Evolutionary conservation across 192 early-diverging fungal genomes (phyloP).

Genomic region (Diversispora epigaea): DNA sequence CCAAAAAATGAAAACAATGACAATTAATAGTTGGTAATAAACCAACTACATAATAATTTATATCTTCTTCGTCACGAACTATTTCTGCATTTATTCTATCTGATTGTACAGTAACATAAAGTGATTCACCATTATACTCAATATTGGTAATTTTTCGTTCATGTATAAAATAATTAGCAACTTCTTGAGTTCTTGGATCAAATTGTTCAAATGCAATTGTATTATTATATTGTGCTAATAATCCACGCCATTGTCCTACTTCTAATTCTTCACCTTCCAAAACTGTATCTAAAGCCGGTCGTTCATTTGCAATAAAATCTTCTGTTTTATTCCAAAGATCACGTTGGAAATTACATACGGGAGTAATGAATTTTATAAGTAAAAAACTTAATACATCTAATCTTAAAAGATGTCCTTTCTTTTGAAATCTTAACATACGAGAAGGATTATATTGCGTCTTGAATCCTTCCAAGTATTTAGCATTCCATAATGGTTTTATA

Average conservation of each 20-base stretch:
- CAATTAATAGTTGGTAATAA: background rate
- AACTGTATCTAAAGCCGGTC: background rate
- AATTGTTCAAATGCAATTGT: constrained; percentile 8
- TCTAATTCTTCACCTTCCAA: constrained; percentile 2
- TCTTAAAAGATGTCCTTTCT: background rate
- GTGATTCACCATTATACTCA: constrained; percentile 1
- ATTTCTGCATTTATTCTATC: constrained; percentile 5
- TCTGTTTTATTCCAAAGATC: background rate
- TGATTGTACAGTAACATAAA: constrained; percentile 2
- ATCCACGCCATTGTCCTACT: background rate
- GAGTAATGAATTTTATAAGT: constrained; percentile 5
- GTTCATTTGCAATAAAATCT: background rate
- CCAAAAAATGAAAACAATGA: constrained; percentile 11
- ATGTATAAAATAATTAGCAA: background rate
- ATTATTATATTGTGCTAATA: constrained; percentile 1
- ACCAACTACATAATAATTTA: background rate
- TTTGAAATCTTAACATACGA: constrained; percentile 15
- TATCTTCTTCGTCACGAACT: background rate
- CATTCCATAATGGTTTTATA: background rate
- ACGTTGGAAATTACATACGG: constrained; percentile 6
- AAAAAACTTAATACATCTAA: constrained; percentile 4
- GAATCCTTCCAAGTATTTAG: background rate
- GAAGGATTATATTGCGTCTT: background rate
- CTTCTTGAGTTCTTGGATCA: background rate
- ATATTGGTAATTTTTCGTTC: background rate